Evolutionary conservation across 371 early-diverging fungal species (phyloP), one percentile per base, ranked within the genome.

Genomic region (Mucor circinelloides): DNA sequence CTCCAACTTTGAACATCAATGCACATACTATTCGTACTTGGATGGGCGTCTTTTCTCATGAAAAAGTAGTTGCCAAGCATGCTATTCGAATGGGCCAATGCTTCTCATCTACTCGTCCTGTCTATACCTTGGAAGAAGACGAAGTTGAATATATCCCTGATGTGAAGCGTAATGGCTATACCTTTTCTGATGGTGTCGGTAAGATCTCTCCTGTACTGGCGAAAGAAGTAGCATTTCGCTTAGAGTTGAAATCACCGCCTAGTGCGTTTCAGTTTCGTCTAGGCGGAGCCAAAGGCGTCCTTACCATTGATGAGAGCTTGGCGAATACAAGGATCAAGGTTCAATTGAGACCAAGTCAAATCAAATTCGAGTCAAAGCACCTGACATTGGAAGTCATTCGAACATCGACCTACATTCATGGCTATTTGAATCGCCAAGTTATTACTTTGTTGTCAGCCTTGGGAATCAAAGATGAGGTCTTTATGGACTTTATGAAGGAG

Each of bases 161-260:
- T 60, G 78, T 93, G 34, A 75, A 77, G 44, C 69, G 73, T 6
- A 82, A 88, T 59, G 80, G 81, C 0, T 90, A 80, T 67, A 76
- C 68, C 1, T 95, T 94, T 68, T 89, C 93, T 6, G 97, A 97
- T 70, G 97, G 97, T 12, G 88, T 92, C n/a, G 96, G 96, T 7
- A 78, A 74, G 25, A 88, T 95, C 8, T 85, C 90, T 0, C 66
- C 65, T 8, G 69, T 30, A 2, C 62, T 91, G 17, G 91, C 92
- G 0, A 62, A 76, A 44, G 72, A 82, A 69, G 84, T 92, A 9
- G 83, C 85, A 0, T 56, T 73, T 0, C 71, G 68, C 10, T 63
- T 92, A 65, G 81, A 84, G 30, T 76, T 92, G 31, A 72, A 73
- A 40, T 58, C 70, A 0, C 60, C 79, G 0, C 95, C 95, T 0